Evolutionary conservation across 805 yeast genomes (phyloP).

Genomic region (Kockiozyma suomiensis): DNA sequence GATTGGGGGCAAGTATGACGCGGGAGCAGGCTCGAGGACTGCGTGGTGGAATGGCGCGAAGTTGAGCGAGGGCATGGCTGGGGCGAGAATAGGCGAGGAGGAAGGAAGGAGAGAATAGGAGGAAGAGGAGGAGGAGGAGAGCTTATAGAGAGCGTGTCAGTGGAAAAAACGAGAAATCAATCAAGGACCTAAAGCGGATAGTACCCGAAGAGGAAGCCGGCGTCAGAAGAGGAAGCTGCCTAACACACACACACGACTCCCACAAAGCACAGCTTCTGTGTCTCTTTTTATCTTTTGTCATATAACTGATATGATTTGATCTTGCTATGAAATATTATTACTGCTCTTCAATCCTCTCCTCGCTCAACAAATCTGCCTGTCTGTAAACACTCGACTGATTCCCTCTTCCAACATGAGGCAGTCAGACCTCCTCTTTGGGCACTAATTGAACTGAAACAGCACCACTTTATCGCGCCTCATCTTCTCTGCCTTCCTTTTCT

Average conservation of each 20-base stretch:
- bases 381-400: too few relatives aligned
- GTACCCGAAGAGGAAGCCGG: too few relatives aligned
- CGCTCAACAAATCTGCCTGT: too few relatives aligned
- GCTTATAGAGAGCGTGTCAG: background rate
- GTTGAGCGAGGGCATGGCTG: background rate
- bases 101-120: background rate
- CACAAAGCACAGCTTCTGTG: too few relatives aligned
- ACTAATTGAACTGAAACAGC: slow-evolving; percentile 1
- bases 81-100: background rate
- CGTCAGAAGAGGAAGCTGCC: too few relatives aligned
- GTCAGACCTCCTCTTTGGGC: too few relatives aligned
- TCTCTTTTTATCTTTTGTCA: too few relatives aligned
- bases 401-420: too few relatives aligned
- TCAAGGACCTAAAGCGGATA: background rate
- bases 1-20: slow-evolving; percentile 2
- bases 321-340: too few relatives aligned
- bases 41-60: background rate
- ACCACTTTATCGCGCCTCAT: background rate
- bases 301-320: too few relatives aligned
- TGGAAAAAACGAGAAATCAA: background rate
- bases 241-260: too few relatives aligned
- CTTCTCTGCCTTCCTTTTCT: background rate
- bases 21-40: slow-evolving; percentile 2
- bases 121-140: background rate
- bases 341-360: too few relatives aligned